Percentiles rank a stretch among this genome's conserved stretches.
These are phyloP conservation scores for Stipa capillata DNA, from an alignment of 176 grass and related monocot species.

Conservation along the genomic window DNA sequence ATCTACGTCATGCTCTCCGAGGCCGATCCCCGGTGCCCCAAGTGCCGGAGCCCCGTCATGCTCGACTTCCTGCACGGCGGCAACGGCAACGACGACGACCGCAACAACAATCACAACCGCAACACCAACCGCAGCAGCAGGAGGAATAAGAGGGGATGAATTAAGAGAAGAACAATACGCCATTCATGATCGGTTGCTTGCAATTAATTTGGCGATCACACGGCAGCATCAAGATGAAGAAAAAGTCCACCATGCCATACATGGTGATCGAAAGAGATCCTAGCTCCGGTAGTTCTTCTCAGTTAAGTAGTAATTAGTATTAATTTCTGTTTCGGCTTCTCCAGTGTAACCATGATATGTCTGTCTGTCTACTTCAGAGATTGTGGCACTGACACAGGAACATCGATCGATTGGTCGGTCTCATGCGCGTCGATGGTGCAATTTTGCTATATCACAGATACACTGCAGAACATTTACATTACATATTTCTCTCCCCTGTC, in stretches of 20 bases:
- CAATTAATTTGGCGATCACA: not conserved
- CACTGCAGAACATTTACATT: constrained; percentile 9
- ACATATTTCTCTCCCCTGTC: not conserved
- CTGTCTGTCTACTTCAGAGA: not conserved
- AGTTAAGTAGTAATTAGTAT: not conserved
- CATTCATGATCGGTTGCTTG: not conserved
- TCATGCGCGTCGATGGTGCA: no score
- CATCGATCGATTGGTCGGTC: not conserved
- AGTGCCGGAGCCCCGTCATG: constrained; percentile 60
- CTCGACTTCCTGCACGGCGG: constrained; percentile 51
- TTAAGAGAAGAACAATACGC: no score
- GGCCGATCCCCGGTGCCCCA: constrained; percentile 60
- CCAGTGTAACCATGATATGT: constrained; percentile 53
- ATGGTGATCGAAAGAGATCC: no score
- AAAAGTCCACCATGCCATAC: not conserved
- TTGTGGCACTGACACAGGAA: not conserved
- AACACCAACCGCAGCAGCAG: not conserved
- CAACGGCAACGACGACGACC: not conserved
- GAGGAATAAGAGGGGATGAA: constrained; percentile 37
- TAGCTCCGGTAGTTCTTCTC: not conserved
- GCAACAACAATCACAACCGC: not conserved
- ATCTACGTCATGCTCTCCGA: no score
- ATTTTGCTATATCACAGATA: constrained; percentile 49
- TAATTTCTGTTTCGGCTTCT: not conserved
- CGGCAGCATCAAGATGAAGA: not conserved